Evolutionary conservation across 306 rosid species (phyloP).

Genomic region (Pyrus bretschneideri): DNA sequence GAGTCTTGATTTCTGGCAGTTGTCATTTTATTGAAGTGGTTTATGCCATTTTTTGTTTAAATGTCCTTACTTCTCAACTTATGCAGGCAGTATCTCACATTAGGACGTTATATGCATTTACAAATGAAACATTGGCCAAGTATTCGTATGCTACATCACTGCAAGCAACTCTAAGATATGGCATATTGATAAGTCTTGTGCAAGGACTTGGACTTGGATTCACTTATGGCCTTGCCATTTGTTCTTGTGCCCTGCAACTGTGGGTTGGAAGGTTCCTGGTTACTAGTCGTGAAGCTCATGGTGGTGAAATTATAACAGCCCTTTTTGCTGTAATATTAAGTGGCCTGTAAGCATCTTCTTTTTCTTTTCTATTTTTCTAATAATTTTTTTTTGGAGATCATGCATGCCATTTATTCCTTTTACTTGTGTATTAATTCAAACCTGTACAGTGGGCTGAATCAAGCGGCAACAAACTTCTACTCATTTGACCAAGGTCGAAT

Average conservation of each 20-base stretch:
- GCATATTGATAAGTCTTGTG: slow-evolving; percentile 94
- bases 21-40: slow-evolving; percentile 16
- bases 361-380: not conserved
- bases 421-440: slow-evolving; percentile 15
- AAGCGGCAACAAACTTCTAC: slow-evolving; percentile 98
- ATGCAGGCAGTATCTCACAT: slow-evolving; percentile 93
- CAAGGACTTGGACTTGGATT: slow-evolving; percentile 99
- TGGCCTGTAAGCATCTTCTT: slow-evolving; percentile 76
- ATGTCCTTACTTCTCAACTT: slow-evolving; percentile 17
- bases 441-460: slow-evolving; percentile 77
- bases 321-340: slow-evolving; percentile 93
- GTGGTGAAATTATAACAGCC: slow-evolving; percentile 94
- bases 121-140: slow-evolving; percentile 95
- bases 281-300: slow-evolving; percentile 51
- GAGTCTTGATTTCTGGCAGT: not conserved
- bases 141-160: slow-evolving; percentile 97
- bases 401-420: slow-evolving; percentile 11
- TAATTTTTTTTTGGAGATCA: not conserved
- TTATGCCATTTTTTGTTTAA: slow-evolving; percentile 19
- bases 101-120: slow-evolving; percentile 86
- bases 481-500: slow-evolving; percentile 99
- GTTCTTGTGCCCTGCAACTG: slow-evolving; percentile 98
- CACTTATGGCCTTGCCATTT: slow-evolving; percentile 98
- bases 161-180: slow-evolving; percentile 98
- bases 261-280: slow-evolving; percentile 98